Conservation (phyloP, 768 basidiomycete species). For the Tylopilus sp. region DNA sequence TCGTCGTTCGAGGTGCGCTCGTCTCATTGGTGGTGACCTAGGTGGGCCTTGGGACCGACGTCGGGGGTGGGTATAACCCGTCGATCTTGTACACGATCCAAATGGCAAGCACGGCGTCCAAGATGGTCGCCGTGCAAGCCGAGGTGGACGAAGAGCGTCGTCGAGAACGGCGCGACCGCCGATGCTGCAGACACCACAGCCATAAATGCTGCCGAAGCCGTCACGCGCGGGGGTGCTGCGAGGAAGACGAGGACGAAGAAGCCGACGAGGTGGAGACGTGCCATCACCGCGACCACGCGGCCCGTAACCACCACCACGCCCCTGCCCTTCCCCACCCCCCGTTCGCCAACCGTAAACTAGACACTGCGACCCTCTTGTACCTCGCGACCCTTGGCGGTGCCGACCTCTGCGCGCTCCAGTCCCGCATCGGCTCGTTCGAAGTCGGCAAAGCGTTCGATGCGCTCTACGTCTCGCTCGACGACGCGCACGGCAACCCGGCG, state of each 20-base stretch:
- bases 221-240: background rate
- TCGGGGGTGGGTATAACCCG: conserved; percentile 78
- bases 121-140: conserved; percentile 56
- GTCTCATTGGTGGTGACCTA: conserved; percentile 24
- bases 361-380: conserved; percentile 71
- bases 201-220: no score
- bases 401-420: conserved; percentile 64
- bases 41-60: conserved; percentile 91
- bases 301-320: background rate
- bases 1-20: background rate
- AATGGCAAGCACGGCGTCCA: conserved; percentile 75
- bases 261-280: background rate
- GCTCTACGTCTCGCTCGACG: conserved; percentile 58
- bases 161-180: background rate
- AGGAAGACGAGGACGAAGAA: background rate
- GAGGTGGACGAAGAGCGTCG: conserved; percentile 16
- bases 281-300: background rate
- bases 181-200: background rate
- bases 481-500: conserved; percentile 48
- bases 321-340: background rate
- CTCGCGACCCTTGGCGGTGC: conserved; percentile 92
- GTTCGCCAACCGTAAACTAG: conserved; percentile 59
- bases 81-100: conserved; percentile 77
- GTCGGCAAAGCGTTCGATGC: conserved; percentile 89
- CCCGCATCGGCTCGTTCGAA: conserved; percentile 67